phyloP scores from a whole-genome alignment of 192 early-diverging fungal genomes.

The Coemansia sp. region DNA sequence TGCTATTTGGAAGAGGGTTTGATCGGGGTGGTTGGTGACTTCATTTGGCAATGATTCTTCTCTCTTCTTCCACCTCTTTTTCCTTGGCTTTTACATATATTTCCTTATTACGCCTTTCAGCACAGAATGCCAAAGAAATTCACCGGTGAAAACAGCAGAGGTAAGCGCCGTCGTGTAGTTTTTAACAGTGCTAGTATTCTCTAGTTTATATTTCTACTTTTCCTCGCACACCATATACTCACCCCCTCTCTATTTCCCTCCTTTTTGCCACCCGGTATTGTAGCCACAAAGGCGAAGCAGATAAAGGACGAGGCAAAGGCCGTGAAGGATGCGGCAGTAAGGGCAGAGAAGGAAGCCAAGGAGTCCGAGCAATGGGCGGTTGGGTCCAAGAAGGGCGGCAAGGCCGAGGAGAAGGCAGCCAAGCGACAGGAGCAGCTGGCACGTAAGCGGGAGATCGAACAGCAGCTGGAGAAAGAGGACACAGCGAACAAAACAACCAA shows the following conservation, averaged over 20 bases:
- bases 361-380: conserved; percentile 65
- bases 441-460: conserved; percentile 62
- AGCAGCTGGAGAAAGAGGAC: conserved; percentile 64
- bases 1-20: background rate
- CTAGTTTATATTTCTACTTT: no score
- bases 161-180: conserved; percentile 15
- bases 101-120: background rate
- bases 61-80: background rate
- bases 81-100: background rate
- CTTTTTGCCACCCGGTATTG: background rate
- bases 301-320: conserved; percentile 69
- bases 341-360: conserved; percentile 57
- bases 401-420: conserved; percentile 62
- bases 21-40: background rate
- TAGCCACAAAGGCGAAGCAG: conserved; percentile 71
- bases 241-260: background rate
- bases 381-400: conserved; percentile 66
- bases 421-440: conserved; percentile 58
- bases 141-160: conserved; percentile 57
- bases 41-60: no score
- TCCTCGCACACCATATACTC: background rate
- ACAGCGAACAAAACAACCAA: conserved; percentile 40
- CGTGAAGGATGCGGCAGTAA: conserved; percentile 59
- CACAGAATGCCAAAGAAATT: conserved; percentile 60
- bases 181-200: no score